Evolutionary conservation across 2,329 filamentous ascomycete genomes (phyloP).

Genomic region (Colletotrichum tanaceti): DNA sequence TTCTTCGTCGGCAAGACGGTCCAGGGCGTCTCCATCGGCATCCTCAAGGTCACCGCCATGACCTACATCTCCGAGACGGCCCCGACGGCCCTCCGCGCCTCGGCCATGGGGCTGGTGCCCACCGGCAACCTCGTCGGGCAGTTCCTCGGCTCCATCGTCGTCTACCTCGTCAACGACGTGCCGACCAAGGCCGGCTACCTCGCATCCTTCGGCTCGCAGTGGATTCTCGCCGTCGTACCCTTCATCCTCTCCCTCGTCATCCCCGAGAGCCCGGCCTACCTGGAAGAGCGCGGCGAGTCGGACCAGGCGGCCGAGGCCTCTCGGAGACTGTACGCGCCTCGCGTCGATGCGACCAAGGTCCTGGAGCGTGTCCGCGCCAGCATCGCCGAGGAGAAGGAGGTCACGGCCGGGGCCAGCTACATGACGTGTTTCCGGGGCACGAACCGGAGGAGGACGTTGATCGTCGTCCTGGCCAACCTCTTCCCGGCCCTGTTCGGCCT

Average conservation of each 20-base stretch:
- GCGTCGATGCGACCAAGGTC: conserved; percentile 33
- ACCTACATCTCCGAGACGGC: conserved; percentile 55
- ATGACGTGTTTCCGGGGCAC: conserved; percentile 56
- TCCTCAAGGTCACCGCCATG: conserved; percentile 44
- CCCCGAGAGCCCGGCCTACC: conserved; percentile 46
- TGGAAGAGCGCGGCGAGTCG: conserved; percentile 42
- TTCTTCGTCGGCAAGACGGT: conserved; percentile 45
- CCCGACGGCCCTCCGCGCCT: conserved; percentile 44
- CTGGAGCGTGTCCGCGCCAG: conserved; percentile 44
- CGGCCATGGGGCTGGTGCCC: conserved; percentile 47
- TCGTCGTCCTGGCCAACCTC: conserved; percentile 55
- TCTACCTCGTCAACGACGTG: conserved; percentile 43
- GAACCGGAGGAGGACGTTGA: conserved; percentile 55
- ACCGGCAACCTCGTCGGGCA: conserved; percentile 46
- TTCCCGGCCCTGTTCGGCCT: conserved; percentile 59
- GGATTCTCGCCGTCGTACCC: conserved; percentile 41
- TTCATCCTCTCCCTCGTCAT: conserved; percentile 45
- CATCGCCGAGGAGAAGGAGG: conserved; percentile 56
- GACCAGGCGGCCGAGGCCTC: conserved; percentile 41
- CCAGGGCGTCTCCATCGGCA: conserved; percentile 46
- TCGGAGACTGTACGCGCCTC: conserved; percentile 42
- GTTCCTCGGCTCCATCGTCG: conserved; percentile 44
- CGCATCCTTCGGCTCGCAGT: conserved; percentile 45
- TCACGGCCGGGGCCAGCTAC: conserved; percentile 50
- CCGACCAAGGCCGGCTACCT: conserved; percentile 43